These are phyloP conservation scores for Moesziomyces sp. DNA, from an alignment of 1,284 basidiomycete genomes.

Conservation along the genomic window DNA sequence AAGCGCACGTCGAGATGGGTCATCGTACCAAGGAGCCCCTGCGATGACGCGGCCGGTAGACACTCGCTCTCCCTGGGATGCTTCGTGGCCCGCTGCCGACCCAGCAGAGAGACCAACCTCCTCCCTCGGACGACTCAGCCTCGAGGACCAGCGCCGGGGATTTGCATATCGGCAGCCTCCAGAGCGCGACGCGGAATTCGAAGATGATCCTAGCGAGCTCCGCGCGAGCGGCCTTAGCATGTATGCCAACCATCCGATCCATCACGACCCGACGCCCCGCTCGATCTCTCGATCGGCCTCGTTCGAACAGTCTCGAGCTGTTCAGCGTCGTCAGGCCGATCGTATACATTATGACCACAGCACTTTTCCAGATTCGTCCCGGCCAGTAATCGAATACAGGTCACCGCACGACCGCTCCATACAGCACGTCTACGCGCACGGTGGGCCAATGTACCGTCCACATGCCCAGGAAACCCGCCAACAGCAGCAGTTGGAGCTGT, in stretches of 20 bases:
- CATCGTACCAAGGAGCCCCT: background rate
- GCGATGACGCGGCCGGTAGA: background rate
- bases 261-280: conserved; percentile 7
- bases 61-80: background rate
- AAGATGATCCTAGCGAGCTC: background rate
- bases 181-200: conserved; percentile 5
- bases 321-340: background rate
- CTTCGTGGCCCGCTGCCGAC: conserved; percentile 5
- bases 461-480: conserved; percentile 11
- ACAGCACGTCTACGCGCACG: conserved; percentile 1
- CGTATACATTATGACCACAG: conserved; percentile 1
- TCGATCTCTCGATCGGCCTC: conserved; percentile 25
- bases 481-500: conserved; percentile 35
- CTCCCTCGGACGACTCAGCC: conserved; percentile 10
- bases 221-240: background rate
- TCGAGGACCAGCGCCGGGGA: conserved; percentile 17
- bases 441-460: conserved; percentile 7
- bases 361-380: background rate
- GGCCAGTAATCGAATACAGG: conserved; percentile 1
- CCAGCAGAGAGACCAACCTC: conserved; percentile 8
- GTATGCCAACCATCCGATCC: background rate
- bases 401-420: conserved; percentile 1
- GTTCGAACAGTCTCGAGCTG: conserved; percentile 19
- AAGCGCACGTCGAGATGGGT: background rate
- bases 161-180: background rate